Evolutionary conservation across 352 stramenopile genomes (phyloP).

Genomic region (Phytophthora citrophthora): DNA sequence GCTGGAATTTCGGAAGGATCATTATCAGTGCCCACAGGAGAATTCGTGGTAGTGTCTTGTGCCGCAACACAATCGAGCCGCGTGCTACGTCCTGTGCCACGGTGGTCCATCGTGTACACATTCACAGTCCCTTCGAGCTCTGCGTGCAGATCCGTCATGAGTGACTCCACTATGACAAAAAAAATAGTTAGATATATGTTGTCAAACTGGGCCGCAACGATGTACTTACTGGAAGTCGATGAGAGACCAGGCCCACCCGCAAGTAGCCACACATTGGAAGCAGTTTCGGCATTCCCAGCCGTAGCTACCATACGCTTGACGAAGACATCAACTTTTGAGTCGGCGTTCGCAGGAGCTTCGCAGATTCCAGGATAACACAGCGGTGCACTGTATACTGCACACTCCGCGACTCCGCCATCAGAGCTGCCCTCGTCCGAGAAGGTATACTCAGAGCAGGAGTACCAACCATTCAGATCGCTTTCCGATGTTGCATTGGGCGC

Average conservation of each 20-base stretch:
- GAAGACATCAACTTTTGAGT: background rate
- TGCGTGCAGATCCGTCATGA: background rate
- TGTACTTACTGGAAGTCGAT: background rate
- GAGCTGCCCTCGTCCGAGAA: slow-evolving; percentile 12
- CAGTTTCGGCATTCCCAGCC: background rate
- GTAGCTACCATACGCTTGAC: background rate
- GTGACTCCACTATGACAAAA: background rate
- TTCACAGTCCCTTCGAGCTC: background rate
- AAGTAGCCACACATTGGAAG: background rate
- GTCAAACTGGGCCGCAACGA: no score
- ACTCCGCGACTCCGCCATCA: slow-evolving; percentile 20
- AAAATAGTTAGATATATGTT: slow-evolving; percentile 2
- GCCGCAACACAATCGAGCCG: background rate
- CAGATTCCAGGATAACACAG: slow-evolving; percentile 27
- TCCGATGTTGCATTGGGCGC: background rate
- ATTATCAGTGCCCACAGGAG: background rate
- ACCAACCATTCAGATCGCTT: slow-evolving; percentile 26
- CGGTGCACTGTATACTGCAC: slow-evolving; percentile 39
- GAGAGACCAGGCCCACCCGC: background rate
- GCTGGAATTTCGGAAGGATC: background rate
- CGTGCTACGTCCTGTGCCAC: background rate
- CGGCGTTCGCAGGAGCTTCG: background rate
- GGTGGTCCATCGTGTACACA: background rate
- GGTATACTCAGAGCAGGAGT: slow-evolving; percentile 20
- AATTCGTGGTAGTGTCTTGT: background rate